Base-by-base conservation (phyloP, 345 rosid genomes). In the Eutrema yunnanense region DNA sequence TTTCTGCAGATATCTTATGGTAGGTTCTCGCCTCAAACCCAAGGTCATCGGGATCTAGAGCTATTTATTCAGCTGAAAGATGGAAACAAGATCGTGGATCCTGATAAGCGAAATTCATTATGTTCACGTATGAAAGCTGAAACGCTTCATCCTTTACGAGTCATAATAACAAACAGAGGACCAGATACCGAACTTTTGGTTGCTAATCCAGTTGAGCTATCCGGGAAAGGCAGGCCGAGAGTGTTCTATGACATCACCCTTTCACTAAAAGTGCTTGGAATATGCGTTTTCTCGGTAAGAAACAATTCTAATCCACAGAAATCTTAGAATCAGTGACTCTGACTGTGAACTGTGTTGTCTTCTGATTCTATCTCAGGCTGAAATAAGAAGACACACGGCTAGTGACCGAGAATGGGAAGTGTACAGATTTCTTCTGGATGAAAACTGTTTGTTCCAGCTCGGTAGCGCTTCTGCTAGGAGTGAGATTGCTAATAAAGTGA, bases 121-220 rank as follows among this genome's bases (percentile, higher is more conserved):
- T 78, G 81, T 70, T 84, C 83, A 53, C 80, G 86, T 33, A 56
- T 90, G 73, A 92, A 84, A 86, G 82, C 76, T 76, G 95, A 88
- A 79, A 83, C 90, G 92, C 87, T 90, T 80, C 96, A 92, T 48
- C 96, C 96, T 16, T 67, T 90, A 46, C 85, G 95, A 3, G 96
- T 88, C 34, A 82, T 88, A 36, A 78, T 90, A 64, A 77, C 92
- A 22, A 82, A 85, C 73, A 85, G 88, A 67, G 98, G 96, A 19
- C 94, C 90, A 13, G 95, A 90, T 76, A 84, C 86, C 6, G 96
- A 92, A 73, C 87, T 92, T 59, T 6, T 92, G 78, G 92, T 90
- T 56, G 96, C 93, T 48, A 90, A 88, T 78, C 98, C 96, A 34
- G 98, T 88, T 40, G 96, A 92, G 79, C 71, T 86, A 72, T 92